Conservation (phyloP, 352 stramenopile species). For the Globisporangium cystogenes region DNA sequence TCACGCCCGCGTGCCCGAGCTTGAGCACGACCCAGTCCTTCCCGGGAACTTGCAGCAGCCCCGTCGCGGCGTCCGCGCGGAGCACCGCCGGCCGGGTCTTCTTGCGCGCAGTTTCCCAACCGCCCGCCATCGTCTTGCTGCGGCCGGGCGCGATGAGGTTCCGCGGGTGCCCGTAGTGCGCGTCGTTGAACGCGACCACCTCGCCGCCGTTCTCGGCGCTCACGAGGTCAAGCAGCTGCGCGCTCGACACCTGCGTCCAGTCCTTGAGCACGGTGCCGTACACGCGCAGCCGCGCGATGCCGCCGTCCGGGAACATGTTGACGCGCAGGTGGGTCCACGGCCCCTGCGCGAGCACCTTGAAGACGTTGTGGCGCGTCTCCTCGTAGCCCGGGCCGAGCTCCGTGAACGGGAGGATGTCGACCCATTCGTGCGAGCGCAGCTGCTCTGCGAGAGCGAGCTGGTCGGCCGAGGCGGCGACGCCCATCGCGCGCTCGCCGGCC, state of each 20-base stretch:
- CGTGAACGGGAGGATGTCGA: constrained; percentile 53
- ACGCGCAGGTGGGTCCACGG: constrained; percentile 88
- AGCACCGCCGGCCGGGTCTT: constrained; percentile 75
- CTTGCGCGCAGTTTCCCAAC: constrained; percentile 94
- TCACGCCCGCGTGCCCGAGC: constrained; percentile 71
- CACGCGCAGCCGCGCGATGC: constrained; percentile 86
- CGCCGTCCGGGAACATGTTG: constrained; percentile 93
- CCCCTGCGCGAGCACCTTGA: constrained; percentile 35
- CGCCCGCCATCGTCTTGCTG: constrained; percentile 91
- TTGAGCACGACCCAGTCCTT: constrained; percentile 93
- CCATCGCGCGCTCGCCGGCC: constrained; percentile 40
- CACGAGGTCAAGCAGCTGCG: constrained; percentile 82
- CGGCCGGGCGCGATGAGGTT: constrained; percentile 86
- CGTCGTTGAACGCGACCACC: constrained; percentile 90
- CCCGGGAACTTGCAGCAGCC: constrained; percentile 58
- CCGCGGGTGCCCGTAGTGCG: constrained; percentile 93
- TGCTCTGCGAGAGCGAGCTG: constrained; percentile 41
- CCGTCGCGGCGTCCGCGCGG: constrained; percentile 29
- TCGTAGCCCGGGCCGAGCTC: constrained; percentile 75
- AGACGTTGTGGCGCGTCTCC: constrained; percentile 84
- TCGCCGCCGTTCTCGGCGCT: constrained; percentile 76
- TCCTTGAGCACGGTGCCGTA: constrained; percentile 64
- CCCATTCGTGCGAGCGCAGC: constrained; percentile 49
- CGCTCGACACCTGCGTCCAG: constrained; percentile 44
- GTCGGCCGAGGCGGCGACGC: constrained; percentile 31